phyloP scores from a whole-genome alignment of 2,329 filamentous ascomycete genomes.

The Amesomyces nigricolor region DNA sequence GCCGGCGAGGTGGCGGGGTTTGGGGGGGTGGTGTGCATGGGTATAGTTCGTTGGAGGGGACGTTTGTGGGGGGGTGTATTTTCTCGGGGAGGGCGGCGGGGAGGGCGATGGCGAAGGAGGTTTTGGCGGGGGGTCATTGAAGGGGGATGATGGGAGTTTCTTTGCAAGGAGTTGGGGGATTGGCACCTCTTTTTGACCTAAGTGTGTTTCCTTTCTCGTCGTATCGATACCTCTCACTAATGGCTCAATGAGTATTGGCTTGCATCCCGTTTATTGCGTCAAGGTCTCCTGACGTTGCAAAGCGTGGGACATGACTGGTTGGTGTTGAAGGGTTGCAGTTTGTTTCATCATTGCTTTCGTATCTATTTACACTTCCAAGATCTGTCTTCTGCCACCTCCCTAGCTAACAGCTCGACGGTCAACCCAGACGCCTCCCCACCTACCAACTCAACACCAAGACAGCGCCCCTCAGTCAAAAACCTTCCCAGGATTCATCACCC shows the following conservation, averaged over 20 bases:
- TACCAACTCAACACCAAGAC: not conserved
- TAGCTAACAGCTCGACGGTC: no score
- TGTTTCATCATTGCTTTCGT: no score
- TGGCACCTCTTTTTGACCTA: not conserved
- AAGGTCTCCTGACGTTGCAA: no score
- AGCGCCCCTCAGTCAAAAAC: slow-evolving; percentile 27
- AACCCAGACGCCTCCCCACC: no score
- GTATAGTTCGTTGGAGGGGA: slow-evolving; percentile 57
- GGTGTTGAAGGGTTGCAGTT: no score
- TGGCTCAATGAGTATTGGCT: no score
- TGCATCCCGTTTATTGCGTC: no score
- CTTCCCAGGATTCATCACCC: slow-evolving; percentile 44
- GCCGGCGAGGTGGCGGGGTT: slow-evolving; percentile 57
- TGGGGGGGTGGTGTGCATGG: slow-evolving; percentile 59
- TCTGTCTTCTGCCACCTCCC: no score
- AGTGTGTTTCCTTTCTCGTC: no score
- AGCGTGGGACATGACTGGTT: no score
- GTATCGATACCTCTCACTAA: no score
- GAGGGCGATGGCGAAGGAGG: slow-evolving; percentile 47
- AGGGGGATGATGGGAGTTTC: not conserved
- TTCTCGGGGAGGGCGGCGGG: slow-evolving; percentile 56
- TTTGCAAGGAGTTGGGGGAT: not conserved
- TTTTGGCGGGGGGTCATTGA: not conserved
- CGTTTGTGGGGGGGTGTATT: slow-evolving; percentile 57
- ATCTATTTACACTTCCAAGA: no score